Base-by-base conservation (phyloP, 148 eudicot genomes). In the Oxyria digyna region DNA sequence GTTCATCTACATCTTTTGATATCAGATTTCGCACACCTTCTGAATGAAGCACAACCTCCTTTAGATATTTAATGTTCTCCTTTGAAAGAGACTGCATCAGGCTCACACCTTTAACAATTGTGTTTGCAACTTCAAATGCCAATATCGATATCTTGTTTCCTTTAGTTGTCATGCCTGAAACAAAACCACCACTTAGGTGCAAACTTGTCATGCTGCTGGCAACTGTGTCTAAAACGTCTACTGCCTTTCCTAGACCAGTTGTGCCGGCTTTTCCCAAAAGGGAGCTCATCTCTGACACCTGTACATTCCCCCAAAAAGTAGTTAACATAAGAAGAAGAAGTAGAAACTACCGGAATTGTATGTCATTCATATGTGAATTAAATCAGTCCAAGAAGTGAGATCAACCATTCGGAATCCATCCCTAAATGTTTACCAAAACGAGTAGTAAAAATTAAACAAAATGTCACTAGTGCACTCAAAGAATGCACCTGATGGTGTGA, bases 41-140 rank as follows among this genome's bases (percentile, higher is more conserved):
- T 26, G 83, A 80, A 67, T 74, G 80, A 73, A 87, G 75, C n/a
- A 87, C 78, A 40, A 72, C 81, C 41, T 87, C 91, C 73, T 82
- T 81, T 17, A 87, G 79, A 48, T 80, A 80, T 20, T 72, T 74
- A 18, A 84, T 78, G 71, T 73, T 87, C 69, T 78, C 66, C 35
- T 74, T 71, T 42, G 88, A 82, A 68, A 87, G 83, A 41, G 82
- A 87, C 35, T 84, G 80, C 87, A 87, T 74, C 43, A 87, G 86
- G 67, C 65, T 84, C 33, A 82, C 80, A 57, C 91, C 91, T 70
- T 87, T 87, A 42, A 87, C 81, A 67, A 82, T 82, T 52, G 88
- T 87, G 72, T 87, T 87, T 18, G 91, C 91, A 74, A 87, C 88
- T 76, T 87, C 91, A 74, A 87, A 87, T 8, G 87, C 74, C 73